Evolutionary conservation across 2,329 filamentous ascomycete genomes (phyloP).

Genomic region (Raffaelea arxii): DNA sequence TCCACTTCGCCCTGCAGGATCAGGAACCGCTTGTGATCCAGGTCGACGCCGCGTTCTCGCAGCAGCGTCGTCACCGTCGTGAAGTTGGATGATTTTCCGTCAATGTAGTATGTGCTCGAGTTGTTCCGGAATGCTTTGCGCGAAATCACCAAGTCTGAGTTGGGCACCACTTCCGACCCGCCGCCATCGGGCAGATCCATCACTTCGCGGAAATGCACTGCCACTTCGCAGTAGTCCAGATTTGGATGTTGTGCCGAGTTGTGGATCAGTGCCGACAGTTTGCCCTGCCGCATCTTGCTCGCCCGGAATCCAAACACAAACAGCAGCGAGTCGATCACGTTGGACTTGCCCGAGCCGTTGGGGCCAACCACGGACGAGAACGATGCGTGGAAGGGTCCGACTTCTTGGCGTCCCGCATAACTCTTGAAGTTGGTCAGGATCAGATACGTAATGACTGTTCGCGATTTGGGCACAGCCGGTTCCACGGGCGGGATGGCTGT

Average conservation of each 20-base stretch:
- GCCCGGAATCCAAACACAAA: constrained; percentile 99
- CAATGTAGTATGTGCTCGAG: constrained; percentile 96
- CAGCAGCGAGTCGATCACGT: constrained; percentile 93
- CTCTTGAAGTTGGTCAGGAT: constrained; percentile 97
- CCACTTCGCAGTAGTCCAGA: constrained; percentile 85
- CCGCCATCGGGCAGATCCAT: constrained; percentile 65
- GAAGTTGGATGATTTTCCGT: constrained; percentile 81
- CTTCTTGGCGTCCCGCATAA: constrained; percentile 89
- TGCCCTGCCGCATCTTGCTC: constrained; percentile 98
- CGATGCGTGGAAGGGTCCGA: constrained; percentile 91
- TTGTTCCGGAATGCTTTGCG: constrained; percentile 96
- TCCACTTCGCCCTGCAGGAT: constrained; percentile 97
- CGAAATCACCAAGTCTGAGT: constrained; percentile 80
- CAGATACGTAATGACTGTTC: constrained; percentile 87
- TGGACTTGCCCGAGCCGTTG: constrained; percentile 96
- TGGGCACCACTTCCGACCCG: constrained; percentile 64
- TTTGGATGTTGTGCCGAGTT: constrained; percentile 85
- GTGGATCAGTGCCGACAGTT: constrained; percentile 94
- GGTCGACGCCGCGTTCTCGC: constrained; percentile 78
- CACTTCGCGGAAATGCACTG: constrained; percentile 93
- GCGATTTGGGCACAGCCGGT: constrained; percentile 66
- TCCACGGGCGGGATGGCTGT: constrained; percentile 56
- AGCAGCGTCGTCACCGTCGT: constrained; percentile 83
- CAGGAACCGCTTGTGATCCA: constrained; percentile 96
- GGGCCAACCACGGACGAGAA: constrained; percentile 97